A percentile compares a stretch with the other conserved stretches of the same genome.
These are phyloP conservation scores for Pharnaceum exiguum DNA, from an alignment of 148 eudicot genomes.

Conservation along the genomic window DNA sequence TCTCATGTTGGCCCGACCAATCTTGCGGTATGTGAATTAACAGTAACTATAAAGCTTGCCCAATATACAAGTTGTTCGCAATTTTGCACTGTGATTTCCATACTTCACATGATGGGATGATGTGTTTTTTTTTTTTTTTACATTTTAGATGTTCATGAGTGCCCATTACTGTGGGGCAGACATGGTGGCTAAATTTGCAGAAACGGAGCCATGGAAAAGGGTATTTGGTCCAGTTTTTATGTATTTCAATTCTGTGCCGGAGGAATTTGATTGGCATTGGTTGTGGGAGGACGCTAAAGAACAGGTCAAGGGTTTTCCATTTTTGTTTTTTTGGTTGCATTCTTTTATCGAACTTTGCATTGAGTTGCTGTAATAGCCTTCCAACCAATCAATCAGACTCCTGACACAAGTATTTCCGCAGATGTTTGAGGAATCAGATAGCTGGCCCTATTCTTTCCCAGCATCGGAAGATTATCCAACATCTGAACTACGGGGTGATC, in stretches of 20 bases:
- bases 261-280: constrained; percentile 38
- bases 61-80: not conserved
- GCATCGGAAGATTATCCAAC: constrained; percentile 29
- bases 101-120: not conserved
- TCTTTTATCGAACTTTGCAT: no score
- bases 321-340: not conserved
- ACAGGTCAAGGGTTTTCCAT: constrained; percentile 42
- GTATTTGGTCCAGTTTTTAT: constrained; percentile 82
- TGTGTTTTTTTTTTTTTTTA: not conserved
- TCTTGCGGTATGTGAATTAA: constrained; percentile 49
- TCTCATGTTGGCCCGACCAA: constrained; percentile 86
- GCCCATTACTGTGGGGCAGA: constrained; percentile 74
- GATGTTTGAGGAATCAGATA: constrained; percentile 26
- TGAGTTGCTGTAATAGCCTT: no score
- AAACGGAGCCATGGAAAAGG: constrained; percentile 79
- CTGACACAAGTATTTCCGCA: not conserved
- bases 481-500: constrained; percentile 27
- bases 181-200: constrained; percentile 39
- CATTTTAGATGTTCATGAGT: constrained; percentile 59
- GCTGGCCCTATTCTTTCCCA: constrained; percentile 33
- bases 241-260: constrained; percentile 50
- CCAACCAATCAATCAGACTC: not conserved
- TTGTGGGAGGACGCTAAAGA: constrained; percentile 79
- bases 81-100: not conserved
- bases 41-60: not conserved